These are phyloP conservation scores for Hevea brasiliensis DNA, from an alignment of 345 rosid genomes.

Conservation along the genomic window DNA sequence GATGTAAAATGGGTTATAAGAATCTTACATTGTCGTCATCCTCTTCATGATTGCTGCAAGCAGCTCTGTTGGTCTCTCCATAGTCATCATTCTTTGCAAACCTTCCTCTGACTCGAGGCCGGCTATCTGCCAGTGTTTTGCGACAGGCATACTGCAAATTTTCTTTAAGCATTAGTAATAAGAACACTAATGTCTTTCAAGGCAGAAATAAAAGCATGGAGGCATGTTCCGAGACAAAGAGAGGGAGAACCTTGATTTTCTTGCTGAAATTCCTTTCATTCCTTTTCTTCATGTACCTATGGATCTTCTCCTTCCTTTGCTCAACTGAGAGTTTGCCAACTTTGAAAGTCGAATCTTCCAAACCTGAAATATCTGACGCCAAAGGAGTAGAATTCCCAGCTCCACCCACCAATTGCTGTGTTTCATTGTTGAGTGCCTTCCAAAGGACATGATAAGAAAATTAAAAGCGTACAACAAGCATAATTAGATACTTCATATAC, in stretches of 20 bases:
- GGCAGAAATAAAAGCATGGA: background rate
- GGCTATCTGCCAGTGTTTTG: conserved; percentile 87
- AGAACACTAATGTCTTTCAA: background rate
- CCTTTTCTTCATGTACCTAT: conserved; percentile 90
- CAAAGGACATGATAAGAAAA: background rate
- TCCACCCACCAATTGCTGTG: conserved; percentile 46
- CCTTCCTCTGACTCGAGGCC: conserved; percentile 92
- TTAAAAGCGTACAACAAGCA: background rate
- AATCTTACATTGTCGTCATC: conserved; percentile 71
- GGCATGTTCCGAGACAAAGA: background rate
- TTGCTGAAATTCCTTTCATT: conserved; percentile 94
- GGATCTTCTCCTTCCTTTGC: conserved; percentile 91
- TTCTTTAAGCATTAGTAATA: background rate
- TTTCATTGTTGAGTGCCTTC: conserved; percentile 52
- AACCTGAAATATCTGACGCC: conserved; percentile 59
- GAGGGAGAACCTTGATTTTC: conserved; percentile 75
- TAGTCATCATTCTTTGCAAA: conserved; percentile 89
- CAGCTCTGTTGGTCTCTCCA: conserved; percentile 50
- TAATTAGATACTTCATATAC: no score
- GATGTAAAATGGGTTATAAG: background rate
- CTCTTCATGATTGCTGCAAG: conserved; percentile 60
- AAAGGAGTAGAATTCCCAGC: conserved; percentile 40
- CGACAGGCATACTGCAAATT: conserved; percentile 83
- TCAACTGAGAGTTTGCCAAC: conserved; percentile 79
- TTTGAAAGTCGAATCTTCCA: conserved; percentile 69